Conservation (phyloP, 352 stramenopile species). For the Phytophthora citrophthora region DNA sequence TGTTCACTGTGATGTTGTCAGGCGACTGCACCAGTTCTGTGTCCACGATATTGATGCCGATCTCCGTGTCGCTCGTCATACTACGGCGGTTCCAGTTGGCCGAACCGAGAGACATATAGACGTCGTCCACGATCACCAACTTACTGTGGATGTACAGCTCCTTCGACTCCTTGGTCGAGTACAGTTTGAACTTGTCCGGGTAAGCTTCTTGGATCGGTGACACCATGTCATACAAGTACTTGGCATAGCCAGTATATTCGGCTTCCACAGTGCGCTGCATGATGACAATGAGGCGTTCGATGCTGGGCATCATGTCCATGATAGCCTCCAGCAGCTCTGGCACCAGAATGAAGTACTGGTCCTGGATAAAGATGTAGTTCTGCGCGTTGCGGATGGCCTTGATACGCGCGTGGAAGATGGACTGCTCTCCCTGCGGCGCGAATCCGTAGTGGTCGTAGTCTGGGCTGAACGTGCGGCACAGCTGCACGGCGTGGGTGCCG, state of each 20-base stretch:
- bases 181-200: conserved; percentile 63
- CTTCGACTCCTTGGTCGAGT: conserved; percentile 49
- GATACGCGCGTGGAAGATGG: conserved; percentile 52
- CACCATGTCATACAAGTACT: conserved; percentile 70
- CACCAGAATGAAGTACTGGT: conserved; percentile 76
- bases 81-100: conserved; percentile 93
- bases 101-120: conserved; percentile 83
- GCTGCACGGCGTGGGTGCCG: conserved; percentile 40
- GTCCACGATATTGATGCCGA: conserved; percentile 60
- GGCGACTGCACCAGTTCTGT: conserved; percentile 35
- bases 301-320: conserved; percentile 43
- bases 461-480: conserved; percentile 64
- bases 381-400: conserved; percentile 60
- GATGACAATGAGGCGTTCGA: conserved; percentile 62
- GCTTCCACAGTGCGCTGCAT: conserved; percentile 46
- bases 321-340: conserved; percentile 58
- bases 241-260: conserved; percentile 55
- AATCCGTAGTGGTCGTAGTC: conserved; percentile 56
- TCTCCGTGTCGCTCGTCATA: conserved; percentile 72
- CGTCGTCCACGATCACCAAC: conserved; percentile 83
- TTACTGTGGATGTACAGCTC: conserved; percentile 84
- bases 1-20: conserved; percentile 47
- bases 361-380: conserved; percentile 74
- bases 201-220: conserved; percentile 49
- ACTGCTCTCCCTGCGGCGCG: conserved; percentile 59